These are phyloP conservation scores for Phoenix roebelenii DNA, from an alignment of 176 grass and related monocot genomes.

Conservation along the genomic window DNA sequence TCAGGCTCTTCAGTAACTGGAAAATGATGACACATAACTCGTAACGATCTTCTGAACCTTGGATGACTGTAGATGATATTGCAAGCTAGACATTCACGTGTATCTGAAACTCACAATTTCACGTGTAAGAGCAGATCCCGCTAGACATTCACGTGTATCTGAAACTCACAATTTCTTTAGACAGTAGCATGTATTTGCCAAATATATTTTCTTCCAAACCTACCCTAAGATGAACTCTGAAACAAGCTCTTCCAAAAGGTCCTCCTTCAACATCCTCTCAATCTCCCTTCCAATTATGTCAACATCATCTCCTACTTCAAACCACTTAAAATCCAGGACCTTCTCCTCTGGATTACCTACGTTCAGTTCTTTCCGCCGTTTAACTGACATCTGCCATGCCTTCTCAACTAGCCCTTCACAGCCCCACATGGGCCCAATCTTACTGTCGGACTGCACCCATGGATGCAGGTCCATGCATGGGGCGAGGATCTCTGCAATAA, in stretches of 20 bases:
- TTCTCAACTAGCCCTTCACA: constrained; percentile 71
- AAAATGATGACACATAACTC: no score
- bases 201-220: no score
- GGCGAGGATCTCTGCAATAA: constrained; percentile 58
- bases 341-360: constrained; percentile 30
- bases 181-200: no score
- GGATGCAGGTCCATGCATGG: constrained; percentile 63
- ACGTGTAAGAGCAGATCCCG: no score
- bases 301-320: constrained; percentile 32
- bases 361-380: constrained; percentile 26
- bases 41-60: no score
- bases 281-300: constrained; percentile 60
- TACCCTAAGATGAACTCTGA: constrained; percentile 11
- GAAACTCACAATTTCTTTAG: no score
- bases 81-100: no score
- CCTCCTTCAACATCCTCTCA: constrained; percentile 57
- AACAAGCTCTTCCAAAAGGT: constrained; percentile 66
- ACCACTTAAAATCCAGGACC: constrained; percentile 41
- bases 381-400: constrained; percentile 35
- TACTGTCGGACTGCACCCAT: constrained; percentile 35
- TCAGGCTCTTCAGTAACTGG: no score
- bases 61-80: no score
- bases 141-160: no score
- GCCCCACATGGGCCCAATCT: constrained; percentile 55
- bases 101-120: no score